A percentile compares a stretch with the other conserved stretches of the same genome.
Evolutionary conservation across 2,329 filamentous ascomycete species (phyloP).

Genomic region (Rhinocladiella mackenziei): DNA sequence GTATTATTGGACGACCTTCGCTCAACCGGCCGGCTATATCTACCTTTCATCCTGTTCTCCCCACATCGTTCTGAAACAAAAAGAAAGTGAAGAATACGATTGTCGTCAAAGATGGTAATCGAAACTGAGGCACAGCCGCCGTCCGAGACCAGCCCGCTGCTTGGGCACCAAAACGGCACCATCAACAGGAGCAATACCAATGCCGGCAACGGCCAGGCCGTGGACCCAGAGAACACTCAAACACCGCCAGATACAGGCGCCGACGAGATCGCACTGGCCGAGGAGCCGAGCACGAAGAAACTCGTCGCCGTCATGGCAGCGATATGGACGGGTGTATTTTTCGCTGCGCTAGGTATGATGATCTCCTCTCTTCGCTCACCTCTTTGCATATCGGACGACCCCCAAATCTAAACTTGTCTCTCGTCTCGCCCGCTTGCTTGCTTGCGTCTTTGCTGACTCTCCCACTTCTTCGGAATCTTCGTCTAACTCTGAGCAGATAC

Average conservation of each 20-base stretch:
- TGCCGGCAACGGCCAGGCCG: conserved; percentile 5
- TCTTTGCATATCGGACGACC: too few species aligned
- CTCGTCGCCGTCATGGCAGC: conserved; percentile 48
- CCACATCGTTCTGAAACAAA: too few species aligned
- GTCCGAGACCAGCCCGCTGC: conserved; percentile 23
- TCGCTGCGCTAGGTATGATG: conserved; percentile 50
- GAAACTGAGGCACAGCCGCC: conserved; percentile 3
- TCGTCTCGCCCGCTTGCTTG: neutral
- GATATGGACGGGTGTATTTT: conserved; percentile 53
- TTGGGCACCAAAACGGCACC: conserved; percentile 2
- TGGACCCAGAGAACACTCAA: conserved; percentile 11
- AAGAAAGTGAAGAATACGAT: too few species aligned
- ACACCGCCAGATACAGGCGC: neutral
- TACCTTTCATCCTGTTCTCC: too few species aligned
- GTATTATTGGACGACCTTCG: too few species aligned
- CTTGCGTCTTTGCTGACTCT: too few species aligned
- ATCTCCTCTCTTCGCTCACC: neutral
- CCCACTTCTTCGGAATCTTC: neutral
- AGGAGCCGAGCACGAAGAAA: conserved; percentile 47
- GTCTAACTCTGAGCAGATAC: conserved; percentile 50
- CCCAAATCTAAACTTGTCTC: neutral
- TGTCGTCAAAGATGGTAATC: too few species aligned
- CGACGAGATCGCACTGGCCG: conserved; percentile 27
- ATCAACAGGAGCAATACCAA: neutral
- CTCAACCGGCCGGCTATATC: too few species aligned